Percentiles rank a stretch among this genome's conserved stretches.
Evolutionary conservation across 1,284 basidiomycete genomes (phyloP).

Genomic region (Clitocybe nebularis): DNA sequence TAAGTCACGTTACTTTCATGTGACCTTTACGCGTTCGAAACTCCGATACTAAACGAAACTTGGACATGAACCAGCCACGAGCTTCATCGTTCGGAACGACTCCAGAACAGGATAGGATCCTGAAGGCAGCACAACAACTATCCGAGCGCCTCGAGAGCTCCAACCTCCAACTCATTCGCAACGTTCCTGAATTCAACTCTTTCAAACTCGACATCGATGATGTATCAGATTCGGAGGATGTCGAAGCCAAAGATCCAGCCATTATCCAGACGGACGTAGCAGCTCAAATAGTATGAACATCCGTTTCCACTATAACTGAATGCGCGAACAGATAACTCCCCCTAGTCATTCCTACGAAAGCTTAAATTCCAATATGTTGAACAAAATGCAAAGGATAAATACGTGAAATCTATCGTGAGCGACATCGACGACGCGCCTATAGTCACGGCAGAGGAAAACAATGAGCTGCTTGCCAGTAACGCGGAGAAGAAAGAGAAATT

Average conservation of each 20-base stretch:
- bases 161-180: constrained; percentile 32
- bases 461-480: constrained; percentile 56
- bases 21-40: constrained; percentile 1
- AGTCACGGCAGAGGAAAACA: constrained; percentile 72
- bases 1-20: neutral
- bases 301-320: neutral
- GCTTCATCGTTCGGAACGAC: constrained; percentile 9
- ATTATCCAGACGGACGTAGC: constrained; percentile 44
- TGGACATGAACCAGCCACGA: constrained; percentile 2
- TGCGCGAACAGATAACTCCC: neutral
- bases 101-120: constrained; percentile 27
- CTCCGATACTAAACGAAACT: neutral
- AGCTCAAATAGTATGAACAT: constrained; percentile 39
- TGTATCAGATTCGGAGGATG: constrained; percentile 30
- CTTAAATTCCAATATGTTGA: constrained; percentile 85
- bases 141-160: constrained; percentile 27
- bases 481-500: constrained; percentile 66
- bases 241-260: constrained; percentile 38
- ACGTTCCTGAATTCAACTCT: constrained; percentile 32
- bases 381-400: constrained; percentile 83
- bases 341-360: constrained; percentile 72
- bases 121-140: constrained; percentile 24
- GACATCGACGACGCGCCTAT: constrained; percentile 77
- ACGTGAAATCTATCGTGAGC: constrained; percentile 79
- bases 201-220: constrained; percentile 32